phyloP scores from a whole-genome alignment of 2,329 filamentous ascomycete species.

The Hypomyces rosellus region DNA sequence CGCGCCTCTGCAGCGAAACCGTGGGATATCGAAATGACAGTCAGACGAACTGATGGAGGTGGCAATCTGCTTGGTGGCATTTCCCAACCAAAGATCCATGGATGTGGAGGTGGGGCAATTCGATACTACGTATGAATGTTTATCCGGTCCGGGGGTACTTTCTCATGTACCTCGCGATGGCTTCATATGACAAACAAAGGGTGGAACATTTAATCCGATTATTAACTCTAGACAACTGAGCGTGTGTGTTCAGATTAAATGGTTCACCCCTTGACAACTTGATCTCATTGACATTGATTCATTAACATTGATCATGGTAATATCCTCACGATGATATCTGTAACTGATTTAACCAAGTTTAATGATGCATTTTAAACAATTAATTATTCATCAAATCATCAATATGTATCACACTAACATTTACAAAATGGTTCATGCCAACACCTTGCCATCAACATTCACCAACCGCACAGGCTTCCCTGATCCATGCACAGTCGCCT shows the following conservation, averaged over 20 bases:
- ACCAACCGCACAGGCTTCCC: slow-evolving; percentile 6
- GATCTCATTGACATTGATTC: background rate
- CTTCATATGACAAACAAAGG: background rate
- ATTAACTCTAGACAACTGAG: no score
- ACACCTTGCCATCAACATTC: slow-evolving; percentile 10
- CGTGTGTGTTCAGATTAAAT: no score
- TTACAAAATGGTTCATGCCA: background rate
- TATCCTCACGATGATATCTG: background rate
- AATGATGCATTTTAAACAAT: no score
- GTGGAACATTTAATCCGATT: no score
- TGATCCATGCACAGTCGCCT: slow-evolving; percentile 5
- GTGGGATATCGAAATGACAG: background rate
- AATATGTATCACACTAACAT: no score
- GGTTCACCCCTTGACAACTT: no score
- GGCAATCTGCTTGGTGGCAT: slow-evolving; percentile 10
- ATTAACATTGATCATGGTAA: background rate
- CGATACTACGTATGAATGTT: slow-evolving; percentile 7
- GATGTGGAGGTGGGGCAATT: slow-evolving; percentile 5
- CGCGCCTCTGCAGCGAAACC: background rate
- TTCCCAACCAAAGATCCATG: slow-evolving; percentile 1
- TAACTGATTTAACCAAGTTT: no score
- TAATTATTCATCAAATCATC: no score
- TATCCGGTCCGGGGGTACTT: slow-evolving; percentile 2
- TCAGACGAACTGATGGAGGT: slow-evolving; percentile 4
- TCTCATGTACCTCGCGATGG: background rate